phyloP scores from a whole-genome alignment of 495 filamentous ascomycete species.

The Amphirosellinia nigrospora region DNA sequence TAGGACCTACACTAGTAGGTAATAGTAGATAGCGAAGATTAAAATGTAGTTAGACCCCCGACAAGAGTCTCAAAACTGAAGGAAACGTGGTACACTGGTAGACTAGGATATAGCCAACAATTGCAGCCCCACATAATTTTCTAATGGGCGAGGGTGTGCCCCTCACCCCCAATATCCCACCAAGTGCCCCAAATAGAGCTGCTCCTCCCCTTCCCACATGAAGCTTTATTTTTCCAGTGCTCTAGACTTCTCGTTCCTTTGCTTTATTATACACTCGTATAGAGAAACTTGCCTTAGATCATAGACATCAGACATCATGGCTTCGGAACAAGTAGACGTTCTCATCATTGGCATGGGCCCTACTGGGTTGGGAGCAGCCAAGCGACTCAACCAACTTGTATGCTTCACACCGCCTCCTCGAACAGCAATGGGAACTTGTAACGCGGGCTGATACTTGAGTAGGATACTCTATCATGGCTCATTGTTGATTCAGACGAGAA shows the following conservation, averaged over 20 bases:
- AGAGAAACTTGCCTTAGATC: slow-evolving; percentile 7
- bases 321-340: slow-evolving; percentile 71
- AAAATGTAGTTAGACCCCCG: slow-evolving; percentile 15
- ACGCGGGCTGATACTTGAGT: slow-evolving; percentile 37
- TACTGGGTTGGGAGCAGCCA: slow-evolving; percentile 94
- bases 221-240: slow-evolving; percentile 12
- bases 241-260: slow-evolving; percentile 15
- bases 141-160: not conserved
- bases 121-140: slow-evolving; percentile 20
- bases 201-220: slow-evolving; percentile 20
- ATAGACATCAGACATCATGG: slow-evolving; percentile 31
- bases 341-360: slow-evolving; percentile 98
- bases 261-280: slow-evolving; percentile 5
- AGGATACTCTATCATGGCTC: slow-evolving; percentile 94
- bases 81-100: not conserved
- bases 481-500: slow-evolving; percentile 93
- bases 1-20: slow-evolving; percentile 4
- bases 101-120: slow-evolving; percentile 6
- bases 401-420: slow-evolving; percentile 42
- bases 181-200: slow-evolving; percentile 22
- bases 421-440: slow-evolving; percentile 19
- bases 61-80: not conserved
- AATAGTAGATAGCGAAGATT: slow-evolving; percentile 20
- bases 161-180: slow-evolving; percentile 11
- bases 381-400: slow-evolving; percentile 96